phyloP scores from a whole-genome alignment of 2,329 filamentous ascomycete species.

The Metarhizium brunneum region DNA sequence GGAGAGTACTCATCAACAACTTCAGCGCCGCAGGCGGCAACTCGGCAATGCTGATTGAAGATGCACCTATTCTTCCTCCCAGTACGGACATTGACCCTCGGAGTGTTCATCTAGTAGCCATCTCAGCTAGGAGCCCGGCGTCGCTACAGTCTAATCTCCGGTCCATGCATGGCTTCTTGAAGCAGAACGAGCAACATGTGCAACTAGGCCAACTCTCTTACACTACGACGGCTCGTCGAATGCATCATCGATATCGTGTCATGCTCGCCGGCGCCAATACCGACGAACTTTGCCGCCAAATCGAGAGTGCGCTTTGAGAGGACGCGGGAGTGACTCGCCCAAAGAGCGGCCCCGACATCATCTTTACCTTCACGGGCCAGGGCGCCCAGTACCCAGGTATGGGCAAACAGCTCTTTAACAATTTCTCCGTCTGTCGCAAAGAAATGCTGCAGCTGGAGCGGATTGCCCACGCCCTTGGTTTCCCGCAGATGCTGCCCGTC shows the following conservation, averaged over 20 bases:
- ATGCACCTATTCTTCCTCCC: constrained; percentile 32
- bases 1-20: constrained; percentile 53
- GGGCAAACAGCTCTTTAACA: constrained; percentile 22
- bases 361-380: constrained; percentile 37
- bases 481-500: constrained; percentile 28
- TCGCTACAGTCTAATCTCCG: constrained; percentile 51
- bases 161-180: constrained; percentile 45
- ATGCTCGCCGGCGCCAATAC: constrained; percentile 24
- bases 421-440: constrained; percentile 21
- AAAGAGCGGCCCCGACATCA: constrained; percentile 16
- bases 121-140: constrained; percentile 45
- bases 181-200: constrained; percentile 35
- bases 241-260: constrained; percentile 50
- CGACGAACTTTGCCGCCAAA: no score
- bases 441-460: constrained; percentile 23
- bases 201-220: constrained; percentile 51
- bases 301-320: no score
- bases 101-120: constrained; percentile 45
- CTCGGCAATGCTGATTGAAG: constrained; percentile 56
- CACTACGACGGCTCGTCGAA: constrained; percentile 56
- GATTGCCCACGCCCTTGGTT: constrained; percentile 22
- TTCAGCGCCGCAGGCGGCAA: constrained; percentile 66
- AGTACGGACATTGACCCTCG: constrained; percentile 19
- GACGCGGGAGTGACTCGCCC: not conserved
- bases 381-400: constrained; percentile 25